Evolutionary conservation across 148 eudicot species (phyloP).

Genomic region (Fagopyrum homotropicum): DNA sequence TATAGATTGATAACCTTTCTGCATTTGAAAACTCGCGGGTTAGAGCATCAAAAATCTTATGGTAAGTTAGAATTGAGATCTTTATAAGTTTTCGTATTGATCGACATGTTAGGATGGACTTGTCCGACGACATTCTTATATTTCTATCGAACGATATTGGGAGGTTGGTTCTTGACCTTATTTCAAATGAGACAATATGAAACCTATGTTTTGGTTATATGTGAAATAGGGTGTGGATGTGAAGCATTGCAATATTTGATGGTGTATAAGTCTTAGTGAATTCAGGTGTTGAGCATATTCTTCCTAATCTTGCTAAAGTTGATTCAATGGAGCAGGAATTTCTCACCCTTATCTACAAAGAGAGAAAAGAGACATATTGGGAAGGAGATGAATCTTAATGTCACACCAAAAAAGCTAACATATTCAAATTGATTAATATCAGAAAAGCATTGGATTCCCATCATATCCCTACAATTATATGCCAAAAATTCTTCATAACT

Average conservation of each 20-base stretch:
- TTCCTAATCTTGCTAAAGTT: neutral
- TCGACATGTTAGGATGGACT: too few relatives aligned
- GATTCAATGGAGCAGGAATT: conserved; percentile 11
- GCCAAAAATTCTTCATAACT: conserved; percentile 2
- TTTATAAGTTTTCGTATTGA: too few relatives aligned
- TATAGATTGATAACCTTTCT: too few relatives aligned
- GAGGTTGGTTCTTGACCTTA: neutral
- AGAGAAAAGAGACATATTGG: neutral
- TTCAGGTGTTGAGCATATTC: conserved; percentile 11
- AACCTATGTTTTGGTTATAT: too few relatives aligned
- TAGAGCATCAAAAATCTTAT: too few relatives aligned
- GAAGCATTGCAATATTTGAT: neutral
- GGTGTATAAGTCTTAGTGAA: neutral
- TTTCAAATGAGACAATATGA: too few relatives aligned
- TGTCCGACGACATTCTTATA: too few relatives aligned
- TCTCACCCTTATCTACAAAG: neutral
- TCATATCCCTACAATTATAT: conserved; percentile 9
- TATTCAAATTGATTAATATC: neutral
- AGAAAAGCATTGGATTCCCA: conserved; percentile 10
- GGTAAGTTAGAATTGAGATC: too few relatives aligned
- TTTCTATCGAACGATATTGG: too few relatives aligned
- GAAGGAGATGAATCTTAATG: conserved; percentile 11
- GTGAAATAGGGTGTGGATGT: neutral
- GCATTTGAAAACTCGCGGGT: too few relatives aligned
- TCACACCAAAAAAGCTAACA: neutral